Base-by-base conservation (phyloP, 1,284 basidiomycete species). In the Leucoagaricus sp. region DNA sequence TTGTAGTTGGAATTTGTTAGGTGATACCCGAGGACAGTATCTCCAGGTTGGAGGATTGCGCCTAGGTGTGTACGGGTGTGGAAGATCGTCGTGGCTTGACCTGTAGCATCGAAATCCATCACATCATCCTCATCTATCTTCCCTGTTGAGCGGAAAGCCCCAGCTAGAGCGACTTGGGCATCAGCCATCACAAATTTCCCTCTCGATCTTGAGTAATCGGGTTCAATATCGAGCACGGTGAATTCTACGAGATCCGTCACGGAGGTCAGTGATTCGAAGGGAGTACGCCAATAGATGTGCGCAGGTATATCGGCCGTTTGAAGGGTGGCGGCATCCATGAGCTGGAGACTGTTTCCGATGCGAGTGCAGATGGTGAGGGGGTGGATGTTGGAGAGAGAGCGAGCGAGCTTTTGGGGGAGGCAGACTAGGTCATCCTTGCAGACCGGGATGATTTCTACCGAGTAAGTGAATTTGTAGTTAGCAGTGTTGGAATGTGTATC, bases 381-480 rank as follows among this genome's bases (percentile, higher is more conserved):
- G 48, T 81, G 85, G 70, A 99, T 96, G 77, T 96, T 97, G 66
- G 89, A 87, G 60, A 97, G 79, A 29, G 83, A 76, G 23, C 89
- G 86, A 0, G 96, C 95, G 63, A 90, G 85, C 67, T 91, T 91
- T 19, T 77, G 75, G 2, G 96, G 94, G 38, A 99, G 79, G 70
- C 92, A 95, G 33, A 98, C 91, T 38, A 99, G 84, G 71, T 99
- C 96, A 71, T 99, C 96, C 73, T 98, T 98, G 79, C 96, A 99
- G 60, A 99, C 86, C 0, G 96, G 95, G 5, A 91, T 86, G 65
- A 99, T 97, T 75, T 99, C 96, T 64, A 98, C 93, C 17, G 94
- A 97, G 80, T 96, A 99, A 3, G 95, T 96, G 73, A 94, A 96
- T 75, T 98, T 99, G 83, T 94, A 98, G 75, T 94, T 98, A 40